Evolutionary conservation across 495 filamentous ascomycete genomes (phyloP).

Genomic region (Amniculicola lignicola): DNA sequence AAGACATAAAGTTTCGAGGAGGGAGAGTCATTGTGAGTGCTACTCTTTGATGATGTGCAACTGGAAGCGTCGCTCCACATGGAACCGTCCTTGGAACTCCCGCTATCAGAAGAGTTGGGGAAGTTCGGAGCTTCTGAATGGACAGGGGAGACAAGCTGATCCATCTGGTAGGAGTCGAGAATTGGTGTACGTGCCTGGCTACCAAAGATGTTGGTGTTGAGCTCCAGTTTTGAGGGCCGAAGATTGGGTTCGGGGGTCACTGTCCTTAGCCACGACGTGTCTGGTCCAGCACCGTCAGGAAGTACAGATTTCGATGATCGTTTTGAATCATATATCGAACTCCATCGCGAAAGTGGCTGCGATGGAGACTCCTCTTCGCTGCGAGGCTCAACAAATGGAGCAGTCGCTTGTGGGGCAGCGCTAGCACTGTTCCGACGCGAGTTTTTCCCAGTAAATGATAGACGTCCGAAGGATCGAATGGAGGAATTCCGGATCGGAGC

Average conservation of each 20-base stretch:
- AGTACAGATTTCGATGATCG: conserved; percentile 2
- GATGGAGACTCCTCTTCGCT: neutral
- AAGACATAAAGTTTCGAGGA: neutral
- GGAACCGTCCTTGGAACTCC: conserved; percentile 1
- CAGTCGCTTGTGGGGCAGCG: too few relatives aligned
- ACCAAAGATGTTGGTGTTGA: neutral
- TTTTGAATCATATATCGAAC: conserved; percentile 1
- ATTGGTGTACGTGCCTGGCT: conserved; percentile 3
- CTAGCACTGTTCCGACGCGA: conserved; percentile 36
- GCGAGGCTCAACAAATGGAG: too few relatives aligned
- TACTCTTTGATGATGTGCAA: conserved; percentile 12
- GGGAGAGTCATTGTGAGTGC: neutral
- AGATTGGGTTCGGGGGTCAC: neutral
- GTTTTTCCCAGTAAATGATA: conserved; percentile 26
- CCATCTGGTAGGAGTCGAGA: conserved; percentile 10
- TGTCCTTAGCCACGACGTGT: conserved; percentile 8
- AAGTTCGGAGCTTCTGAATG: neutral
- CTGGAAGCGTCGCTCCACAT: conserved; percentile 20
- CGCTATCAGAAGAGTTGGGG: conserved; percentile 13
- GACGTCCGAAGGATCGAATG: conserved; percentile 22
- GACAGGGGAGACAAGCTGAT: conserved; percentile 4
- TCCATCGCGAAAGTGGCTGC: conserved; percentile 1
- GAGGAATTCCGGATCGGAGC: conserved; percentile 23
- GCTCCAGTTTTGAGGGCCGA: conserved; percentile 1
- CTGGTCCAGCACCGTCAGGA: conserved; percentile 6